phyloP scores from a whole-genome alignment of 1,284 basidiomycete species.

The Agaricales sp. region DNA sequence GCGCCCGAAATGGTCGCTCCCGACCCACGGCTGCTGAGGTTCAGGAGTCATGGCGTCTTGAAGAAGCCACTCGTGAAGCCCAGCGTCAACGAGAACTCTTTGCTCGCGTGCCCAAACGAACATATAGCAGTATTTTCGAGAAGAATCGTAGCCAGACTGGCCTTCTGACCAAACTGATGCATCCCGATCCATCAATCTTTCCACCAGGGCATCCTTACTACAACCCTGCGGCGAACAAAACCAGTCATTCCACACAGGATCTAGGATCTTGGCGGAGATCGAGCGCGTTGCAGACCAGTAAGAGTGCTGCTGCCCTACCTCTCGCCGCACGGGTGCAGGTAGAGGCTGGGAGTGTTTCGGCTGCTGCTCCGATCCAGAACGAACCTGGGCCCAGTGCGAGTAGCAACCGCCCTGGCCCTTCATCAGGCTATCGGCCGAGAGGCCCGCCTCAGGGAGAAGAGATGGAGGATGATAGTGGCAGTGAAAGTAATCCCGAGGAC shows the following conservation, averaged over 20 bases:
- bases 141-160: constrained; percentile 46
- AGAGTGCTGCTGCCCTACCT: constrained; percentile 57
- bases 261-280: constrained; percentile 7
- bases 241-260: constrained; percentile 5
- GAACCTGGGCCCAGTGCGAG: neutral
- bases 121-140: constrained; percentile 36
- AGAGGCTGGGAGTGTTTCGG: constrained; percentile 20
- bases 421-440: constrained; percentile 42
- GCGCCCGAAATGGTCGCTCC: neutral
- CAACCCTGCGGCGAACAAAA: neutral
- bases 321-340: constrained; percentile 48
- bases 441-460: constrained; percentile 59
- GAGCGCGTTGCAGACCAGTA: constrained; percentile 39
- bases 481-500: constrained; percentile 39
- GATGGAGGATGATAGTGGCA: constrained; percentile 58
- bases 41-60: constrained; percentile 14
- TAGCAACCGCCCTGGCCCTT: neutral
- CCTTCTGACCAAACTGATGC: constrained; percentile 55
- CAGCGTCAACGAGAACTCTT: constrained; percentile 69
- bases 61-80: constrained; percentile 46
- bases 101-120: constrained; percentile 59
- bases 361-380: constrained; percentile 8
- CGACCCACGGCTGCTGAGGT: neutral
- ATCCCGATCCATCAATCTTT: constrained; percentile 54
- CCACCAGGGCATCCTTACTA: constrained; percentile 45